Evolutionary conservation across 495 filamentous ascomycete genomes (phyloP), one percentile per base, ranked within the genome.

Genomic region (Daldinia vernicosa): DNA sequence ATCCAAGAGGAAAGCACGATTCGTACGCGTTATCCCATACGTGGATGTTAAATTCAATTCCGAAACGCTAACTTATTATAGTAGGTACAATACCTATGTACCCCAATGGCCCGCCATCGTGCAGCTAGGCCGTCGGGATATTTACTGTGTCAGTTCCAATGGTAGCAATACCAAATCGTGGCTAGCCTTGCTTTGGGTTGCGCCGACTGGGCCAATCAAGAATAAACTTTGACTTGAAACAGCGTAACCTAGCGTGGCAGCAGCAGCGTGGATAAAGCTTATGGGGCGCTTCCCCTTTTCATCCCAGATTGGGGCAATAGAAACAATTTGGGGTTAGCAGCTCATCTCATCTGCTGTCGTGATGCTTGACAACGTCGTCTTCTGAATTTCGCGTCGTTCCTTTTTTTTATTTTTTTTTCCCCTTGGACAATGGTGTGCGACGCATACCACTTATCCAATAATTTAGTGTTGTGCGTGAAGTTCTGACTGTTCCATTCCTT

Each of bases 171-270:
- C 65, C 56, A 52, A 53, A 40, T 40, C 22, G 17, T 54, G 40
- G 67, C 55, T 72, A 72, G 60, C 60, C 70, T 39, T 68, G 60
- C 51, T 72, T 72, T 72, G 37, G 63, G 63, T 43, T 30, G 37
- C 22, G 11, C 33, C 30, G 30, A 30, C 19, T 67, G 60, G 70
- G 17, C 70, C 70, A 73, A 73, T 73, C 66, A 73, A 15, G 50
- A 53, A 59, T 24, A 33, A 63, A 72, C 60, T 63, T 73, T 58
- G 56, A 73, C 62, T 66, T 73, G 70, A 73, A 73, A 73, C 70
- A 26, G 67, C 60, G 50, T n/a, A 68, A 47, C 53, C 52, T 4
- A 68, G 60, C 63, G n/a, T 67, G 60, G 69, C 43, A 58, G 59
- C 43, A 58, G 59, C 63, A 63, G 47, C 47, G 60, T 63, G 60